Base-by-base conservation (phyloP, 2,329 filamentous ascomycete species). In the Colletotrichum cordylinicola region DNA sequence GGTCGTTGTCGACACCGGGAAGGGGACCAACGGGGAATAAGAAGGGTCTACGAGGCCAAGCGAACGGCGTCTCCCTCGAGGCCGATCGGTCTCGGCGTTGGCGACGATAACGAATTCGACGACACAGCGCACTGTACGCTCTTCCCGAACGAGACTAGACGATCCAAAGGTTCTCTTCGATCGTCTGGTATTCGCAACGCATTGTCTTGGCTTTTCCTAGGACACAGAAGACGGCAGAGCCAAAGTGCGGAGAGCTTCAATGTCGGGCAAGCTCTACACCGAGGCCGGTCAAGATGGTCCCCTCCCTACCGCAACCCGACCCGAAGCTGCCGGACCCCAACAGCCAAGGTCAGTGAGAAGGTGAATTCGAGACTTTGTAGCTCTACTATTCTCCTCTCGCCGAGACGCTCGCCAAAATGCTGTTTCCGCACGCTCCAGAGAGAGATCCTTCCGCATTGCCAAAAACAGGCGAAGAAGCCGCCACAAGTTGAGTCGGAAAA, bases 331-430 rank as follows among this genome's bases (percentile, higher is more conserved):
- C 43, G 65, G 43, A 29, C 18, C 27, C n/a, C 33, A 58, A 58
- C 18, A 29, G 31, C 4, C 33, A 48, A 60, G n/a, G 33, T 15
- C 48, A 58, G 52, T 21, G n/a, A 55, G 13, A 55, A 31, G 39
- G 27, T 61, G 58, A n/a, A 33, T 15, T 10, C n/a, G 58, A 61
- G 18, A 33, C n/a, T 52, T 52, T 8, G 43, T 52, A 21, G n/a
- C n/a, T 24, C n/a, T 52, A 33, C 58, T 35, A 12, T 33, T 27
- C 18, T 61, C 27, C 58, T 58, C 21, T 67, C 72, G 68, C 60
- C 39, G 60, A 67, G 35, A 61, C 37, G 68, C 37, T 75, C 72
- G 72, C 68, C 29, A 61, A 67, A 72, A 66, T 70, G n/a, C 72
- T 33, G 15, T 31, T 35, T 15, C 52, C 21, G 56, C 65, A 64